These are phyloP conservation scores for Conticribra guillardii DNA, from an alignment of 108 stramenopile species.

Conservation along the genomic window DNA sequence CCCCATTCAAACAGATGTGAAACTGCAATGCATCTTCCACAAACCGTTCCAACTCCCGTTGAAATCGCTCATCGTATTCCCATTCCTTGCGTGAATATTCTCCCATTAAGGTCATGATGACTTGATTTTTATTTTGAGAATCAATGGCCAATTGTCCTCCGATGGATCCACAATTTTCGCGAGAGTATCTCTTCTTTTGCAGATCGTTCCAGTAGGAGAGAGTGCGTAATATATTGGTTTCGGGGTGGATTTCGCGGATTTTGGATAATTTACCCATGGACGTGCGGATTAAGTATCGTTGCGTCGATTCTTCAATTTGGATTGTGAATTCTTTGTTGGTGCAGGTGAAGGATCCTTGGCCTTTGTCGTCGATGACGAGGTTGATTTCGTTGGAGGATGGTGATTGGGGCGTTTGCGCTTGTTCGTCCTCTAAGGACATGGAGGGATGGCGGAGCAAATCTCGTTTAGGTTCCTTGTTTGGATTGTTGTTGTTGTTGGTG, in stretches of 20 bases:
- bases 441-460: neutral
- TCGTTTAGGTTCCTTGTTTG: neutral
- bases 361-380: slow-evolving; percentile 19
- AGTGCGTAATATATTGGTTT: slow-evolving; percentile 35
- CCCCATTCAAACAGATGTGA: slow-evolving; percentile 31
- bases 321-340: slow-evolving; percentile 19
- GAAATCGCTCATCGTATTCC: slow-evolving; percentile 31
- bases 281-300: slow-evolving; percentile 33
- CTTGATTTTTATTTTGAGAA: slow-evolving; percentile 12
- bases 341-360: slow-evolving; percentile 11
- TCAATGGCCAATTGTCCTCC: slow-evolving; percentile 31
- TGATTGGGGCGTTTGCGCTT: neutral
- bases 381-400: slow-evolving; percentile 7
- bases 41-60: slow-evolving; percentile 33
- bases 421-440: neutral
- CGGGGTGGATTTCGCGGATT: slow-evolving; percentile 39
- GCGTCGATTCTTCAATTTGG: slow-evolving; percentile 35
- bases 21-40: slow-evolving; percentile 38
- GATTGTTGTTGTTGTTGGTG: neutral
- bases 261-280: slow-evolving; percentile 33
- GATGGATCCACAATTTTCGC: neutral
- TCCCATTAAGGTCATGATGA: slow-evolving; percentile 44
- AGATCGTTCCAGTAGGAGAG: slow-evolving; percentile 32
- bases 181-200: slow-evolving; percentile 9
- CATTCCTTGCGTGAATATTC: slow-evolving; percentile 18